Evolutionary conservation across 2,329 filamentous ascomycete species (phyloP).

Genomic region (Hortaea werneckii): DNA sequence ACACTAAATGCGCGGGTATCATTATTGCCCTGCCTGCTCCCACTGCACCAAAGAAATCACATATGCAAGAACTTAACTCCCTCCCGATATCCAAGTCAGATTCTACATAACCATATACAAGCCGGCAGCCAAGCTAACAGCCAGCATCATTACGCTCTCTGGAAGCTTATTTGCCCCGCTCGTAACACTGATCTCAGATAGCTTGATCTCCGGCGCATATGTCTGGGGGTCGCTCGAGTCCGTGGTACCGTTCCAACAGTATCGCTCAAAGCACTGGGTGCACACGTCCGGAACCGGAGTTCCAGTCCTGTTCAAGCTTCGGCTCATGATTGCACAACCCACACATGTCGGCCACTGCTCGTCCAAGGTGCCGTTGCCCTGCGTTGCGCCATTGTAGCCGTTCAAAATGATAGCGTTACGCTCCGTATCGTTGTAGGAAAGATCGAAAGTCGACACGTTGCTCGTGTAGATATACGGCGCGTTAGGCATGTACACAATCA

Average conservation of each 20-base stretch:
- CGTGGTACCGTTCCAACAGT: conserved; percentile 87
- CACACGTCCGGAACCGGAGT: conserved; percentile 63
- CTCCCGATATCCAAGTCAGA: too few relatives aligned
- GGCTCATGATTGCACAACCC: conserved; percentile 72
- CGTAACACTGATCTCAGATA: conserved; percentile 8
- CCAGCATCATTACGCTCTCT: background rate
- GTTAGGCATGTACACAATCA: conserved; percentile 79
- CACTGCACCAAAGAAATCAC: too few relatives aligned
- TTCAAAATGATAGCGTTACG: conserved; percentile 78
- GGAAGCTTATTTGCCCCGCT: conserved; percentile 1
- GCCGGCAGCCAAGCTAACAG: background rate
- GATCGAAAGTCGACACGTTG: conserved; percentile 71
- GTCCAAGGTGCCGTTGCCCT: conserved; percentile 69
- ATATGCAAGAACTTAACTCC: too few relatives aligned
- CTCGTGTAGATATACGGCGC: conserved; percentile 55
- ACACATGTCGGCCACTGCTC: conserved; percentile 71
- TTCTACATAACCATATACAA: background rate
- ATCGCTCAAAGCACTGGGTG: conserved; percentile 61
- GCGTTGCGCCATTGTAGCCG: conserved; percentile 73
- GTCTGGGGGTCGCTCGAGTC: conserved; percentile 20
- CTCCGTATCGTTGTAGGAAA: conserved; percentile 51
- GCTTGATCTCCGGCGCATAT: conserved; percentile 20
- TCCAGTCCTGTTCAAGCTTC: conserved; percentile 62
- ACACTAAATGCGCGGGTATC: too few relatives aligned
- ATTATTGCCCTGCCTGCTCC: too few relatives aligned